phyloP scores from a whole-genome alignment of 2,329 filamentous ascomycete species.

The Aspergillus pseudonomiae region DNA sequence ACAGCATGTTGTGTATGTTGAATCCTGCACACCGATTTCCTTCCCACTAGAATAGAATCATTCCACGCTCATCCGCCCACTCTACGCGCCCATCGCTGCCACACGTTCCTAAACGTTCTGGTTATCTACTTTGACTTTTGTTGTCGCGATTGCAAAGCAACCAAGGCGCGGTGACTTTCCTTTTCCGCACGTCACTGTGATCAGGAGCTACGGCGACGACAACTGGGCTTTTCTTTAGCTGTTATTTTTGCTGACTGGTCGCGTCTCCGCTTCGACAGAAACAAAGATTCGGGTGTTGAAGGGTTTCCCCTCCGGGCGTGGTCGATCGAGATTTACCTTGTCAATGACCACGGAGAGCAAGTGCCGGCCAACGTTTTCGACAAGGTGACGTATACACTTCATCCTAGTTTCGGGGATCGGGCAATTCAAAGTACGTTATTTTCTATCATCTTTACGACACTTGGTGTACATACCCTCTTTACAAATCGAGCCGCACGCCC shows the following conservation, averaged over 20 bases:
- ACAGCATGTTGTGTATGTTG: conserved; percentile 81
- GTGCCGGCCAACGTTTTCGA: conserved; percentile 83
- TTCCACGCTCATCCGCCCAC: neutral
- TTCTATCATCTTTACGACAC: neutral
- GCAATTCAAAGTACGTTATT: conserved; percentile 72
- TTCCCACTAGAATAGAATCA: neutral
- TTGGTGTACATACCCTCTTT: neutral
- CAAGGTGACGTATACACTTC: conserved; percentile 89
- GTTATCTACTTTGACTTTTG: neutral
- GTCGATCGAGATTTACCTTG: conserved; percentile 81
- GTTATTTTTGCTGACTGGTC: conserved; percentile 15
- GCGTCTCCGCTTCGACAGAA: conserved; percentile 51
- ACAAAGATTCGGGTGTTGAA: conserved; percentile 78
- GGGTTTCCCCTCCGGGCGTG: conserved; percentile 92
- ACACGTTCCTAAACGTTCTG: neutral
- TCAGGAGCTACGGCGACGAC: neutral
- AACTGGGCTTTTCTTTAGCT: neutral
- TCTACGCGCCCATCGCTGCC: conserved; percentile 3
- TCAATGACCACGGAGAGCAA: conserved; percentile 85
- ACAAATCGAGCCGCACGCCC: neutral
- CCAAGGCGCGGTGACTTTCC: neutral
- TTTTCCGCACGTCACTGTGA: neutral
- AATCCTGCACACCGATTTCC: neutral
- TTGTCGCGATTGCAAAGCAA: conserved; percentile 5
- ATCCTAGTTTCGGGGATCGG: conserved; percentile 87